Evolutionary conservation across 257 asterid genomes (phyloP).

Genomic region (Ajuga chamaepitys): DNA sequence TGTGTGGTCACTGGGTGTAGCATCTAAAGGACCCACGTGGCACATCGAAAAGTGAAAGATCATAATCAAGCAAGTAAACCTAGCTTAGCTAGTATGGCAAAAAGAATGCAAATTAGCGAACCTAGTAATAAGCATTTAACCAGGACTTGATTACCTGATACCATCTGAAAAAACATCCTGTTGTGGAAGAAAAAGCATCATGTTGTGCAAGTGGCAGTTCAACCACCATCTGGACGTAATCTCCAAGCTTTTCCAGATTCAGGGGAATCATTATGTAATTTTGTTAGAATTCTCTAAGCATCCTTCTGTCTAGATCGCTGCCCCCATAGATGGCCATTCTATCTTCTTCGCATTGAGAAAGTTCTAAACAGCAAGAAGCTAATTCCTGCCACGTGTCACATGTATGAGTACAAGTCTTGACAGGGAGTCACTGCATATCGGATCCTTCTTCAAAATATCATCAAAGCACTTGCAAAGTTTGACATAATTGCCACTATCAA

Average conservation of each 20-base stretch:
- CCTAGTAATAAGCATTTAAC: neutral
- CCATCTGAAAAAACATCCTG: slow-evolving; percentile 42
- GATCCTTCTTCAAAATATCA: slow-evolving; percentile 70
- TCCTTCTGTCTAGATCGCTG: slow-evolving; percentile 18
- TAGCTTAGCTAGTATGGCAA: too few relatives aligned
- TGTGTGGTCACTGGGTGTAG: too few relatives aligned
- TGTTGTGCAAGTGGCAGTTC: slow-evolving; percentile 55
- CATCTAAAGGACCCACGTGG: too few relatives aligned
- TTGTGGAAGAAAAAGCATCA: too few relatives aligned
- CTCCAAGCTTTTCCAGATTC: slow-evolving; percentile 53
- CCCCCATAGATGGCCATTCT: slow-evolving; percentile 39
- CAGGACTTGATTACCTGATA: slow-evolving; percentile 46
- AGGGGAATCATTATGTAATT: slow-evolving; percentile 48
- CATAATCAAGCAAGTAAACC: too few relatives aligned
- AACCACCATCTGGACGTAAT: slow-evolving; percentile 87
- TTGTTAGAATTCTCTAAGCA: slow-evolving; percentile 20
- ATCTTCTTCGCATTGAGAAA: slow-evolving; percentile 59
- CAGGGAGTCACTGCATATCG: slow-evolving; percentile 67
- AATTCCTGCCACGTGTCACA: slow-evolving; percentile 59
- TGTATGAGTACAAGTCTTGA: slow-evolving; percentile 56
- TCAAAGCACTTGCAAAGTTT: slow-evolving; percentile 46
- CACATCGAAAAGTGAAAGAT: too few relatives aligned
- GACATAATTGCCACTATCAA: slow-evolving; percentile 42
- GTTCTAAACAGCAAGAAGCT: slow-evolving; percentile 57
- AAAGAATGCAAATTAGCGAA: too few relatives aligned